Evolutionary conservation across 2,329 filamentous ascomycete species (phyloP).

Genomic region (Beauveria caledonica): DNA sequence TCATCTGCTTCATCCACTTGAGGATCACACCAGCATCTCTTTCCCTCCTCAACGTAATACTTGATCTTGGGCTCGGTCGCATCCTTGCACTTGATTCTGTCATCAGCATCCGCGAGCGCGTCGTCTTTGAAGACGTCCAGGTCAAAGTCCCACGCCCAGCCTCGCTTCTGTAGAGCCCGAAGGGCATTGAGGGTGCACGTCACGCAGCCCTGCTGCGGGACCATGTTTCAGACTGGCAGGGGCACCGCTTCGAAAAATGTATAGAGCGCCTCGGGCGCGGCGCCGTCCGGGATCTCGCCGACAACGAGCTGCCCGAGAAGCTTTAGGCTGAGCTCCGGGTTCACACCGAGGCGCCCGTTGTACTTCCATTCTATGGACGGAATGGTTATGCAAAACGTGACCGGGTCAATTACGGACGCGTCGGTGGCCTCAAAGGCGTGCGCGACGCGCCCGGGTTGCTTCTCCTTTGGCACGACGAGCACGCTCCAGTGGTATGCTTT

Average conservation of each 20-base stretch:
- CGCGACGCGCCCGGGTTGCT: neutral
- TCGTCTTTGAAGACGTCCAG: neutral
- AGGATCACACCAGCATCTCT: too few species aligned
- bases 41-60: neutral
- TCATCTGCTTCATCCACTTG: too few species aligned
- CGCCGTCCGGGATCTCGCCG: neutral
- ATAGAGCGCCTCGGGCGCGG: neutral
- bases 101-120: neutral
- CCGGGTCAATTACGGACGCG: neutral
- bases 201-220: neutral
- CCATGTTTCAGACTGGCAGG: neutral
- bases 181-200: neutral
- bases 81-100: neutral
- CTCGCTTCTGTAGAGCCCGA: neutral
- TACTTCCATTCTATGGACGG: neutral
- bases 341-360: neutral
- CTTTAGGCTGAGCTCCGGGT: neutral
- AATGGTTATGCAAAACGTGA: neutral
- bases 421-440: neutral
- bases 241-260: neutral
- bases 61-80: neutral
- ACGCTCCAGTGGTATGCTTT: neutral
- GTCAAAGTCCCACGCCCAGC: neutral
- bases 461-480: neutral
- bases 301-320: neutral